A percentile compares a stretch with the other conserved stretches of the same genome.
These are phyloP conservation scores for Heliosperma pusillum DNA, from an alignment of 148 eudicot genomes.

Conservation along the genomic window DNA sequence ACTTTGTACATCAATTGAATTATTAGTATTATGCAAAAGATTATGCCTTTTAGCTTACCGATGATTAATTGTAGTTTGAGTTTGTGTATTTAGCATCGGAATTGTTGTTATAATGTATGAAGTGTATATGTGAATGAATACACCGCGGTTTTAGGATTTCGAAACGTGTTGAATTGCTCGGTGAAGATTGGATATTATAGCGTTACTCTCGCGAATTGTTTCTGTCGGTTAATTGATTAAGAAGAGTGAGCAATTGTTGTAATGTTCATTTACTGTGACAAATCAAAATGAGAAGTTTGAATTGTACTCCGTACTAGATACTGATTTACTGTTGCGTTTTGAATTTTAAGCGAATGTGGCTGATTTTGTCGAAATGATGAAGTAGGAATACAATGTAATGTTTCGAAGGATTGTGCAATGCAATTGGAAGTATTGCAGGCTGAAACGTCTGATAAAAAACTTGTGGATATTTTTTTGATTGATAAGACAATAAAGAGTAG, in stretches of 20 bases:
- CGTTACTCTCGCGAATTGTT: background rate
- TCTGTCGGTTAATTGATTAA: background rate
- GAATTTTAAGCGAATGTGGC: background rate
- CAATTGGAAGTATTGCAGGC: background rate
- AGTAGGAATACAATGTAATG: background rate
- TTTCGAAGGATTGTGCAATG: background rate
- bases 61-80: background rate
- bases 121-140: background rate
- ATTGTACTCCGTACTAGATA: background rate
- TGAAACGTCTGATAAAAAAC: background rate
- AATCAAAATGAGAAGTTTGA: background rate
- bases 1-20: background rate
- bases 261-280: background rate
- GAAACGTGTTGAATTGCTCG: background rate
- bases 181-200: background rate
- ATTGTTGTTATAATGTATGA: background rate
- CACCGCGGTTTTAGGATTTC: background rate
- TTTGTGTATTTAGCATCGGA: background rate
- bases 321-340: background rate
- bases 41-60: background rate
- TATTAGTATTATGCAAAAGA: too few relatives aligned
- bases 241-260: background rate
- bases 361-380: background rate
- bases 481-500: background rate
- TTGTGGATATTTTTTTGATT: background rate